A percentile compares a stretch with the other conserved stretches of the same genome.
These are phyloP conservation scores for Coccomyxa subellipsoidea DNA, from an alignment of 163 green algal species.

Conservation along the genomic window DNA sequence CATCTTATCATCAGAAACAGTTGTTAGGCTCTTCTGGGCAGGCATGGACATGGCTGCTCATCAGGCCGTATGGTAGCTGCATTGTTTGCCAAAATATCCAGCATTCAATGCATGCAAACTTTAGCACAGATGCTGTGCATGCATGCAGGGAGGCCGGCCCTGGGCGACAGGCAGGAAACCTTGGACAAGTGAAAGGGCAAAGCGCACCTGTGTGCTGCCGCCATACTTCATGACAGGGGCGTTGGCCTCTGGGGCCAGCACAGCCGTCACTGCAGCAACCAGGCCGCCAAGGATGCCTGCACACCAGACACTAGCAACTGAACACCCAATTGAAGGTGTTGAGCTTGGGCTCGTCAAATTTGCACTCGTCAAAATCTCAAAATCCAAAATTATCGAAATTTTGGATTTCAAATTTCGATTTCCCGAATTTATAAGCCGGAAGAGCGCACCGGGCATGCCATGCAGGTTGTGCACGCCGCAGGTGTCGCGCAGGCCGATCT, in stretches of 20 bases:
- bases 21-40: no score
- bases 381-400: no score
- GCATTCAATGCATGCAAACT: background rate
- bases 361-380: no score
- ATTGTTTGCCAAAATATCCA: background rate
- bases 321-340: background rate
- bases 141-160: background rate
- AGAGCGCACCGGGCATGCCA: constrained; percentile 47
- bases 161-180: background rate
- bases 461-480: constrained; percentile 60
- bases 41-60: no score
- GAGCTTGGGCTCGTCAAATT: no score
- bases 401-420: no score
- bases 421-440: no score
- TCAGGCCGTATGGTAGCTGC: no score
- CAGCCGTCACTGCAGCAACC: constrained; percentile 17
- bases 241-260: constrained; percentile 10
- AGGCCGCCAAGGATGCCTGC: constrained; percentile 31
- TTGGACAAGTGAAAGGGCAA: background rate
- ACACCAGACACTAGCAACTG: background rate
- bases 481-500: constrained; percentile 37
- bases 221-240: constrained; percentile 16
- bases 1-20: no score
- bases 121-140: background rate
- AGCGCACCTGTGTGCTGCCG: background rate